These are phyloP conservation scores for Capsicum rhomboideum DNA, from an alignment of 257 asterid species.

Conservation along the genomic window DNA sequence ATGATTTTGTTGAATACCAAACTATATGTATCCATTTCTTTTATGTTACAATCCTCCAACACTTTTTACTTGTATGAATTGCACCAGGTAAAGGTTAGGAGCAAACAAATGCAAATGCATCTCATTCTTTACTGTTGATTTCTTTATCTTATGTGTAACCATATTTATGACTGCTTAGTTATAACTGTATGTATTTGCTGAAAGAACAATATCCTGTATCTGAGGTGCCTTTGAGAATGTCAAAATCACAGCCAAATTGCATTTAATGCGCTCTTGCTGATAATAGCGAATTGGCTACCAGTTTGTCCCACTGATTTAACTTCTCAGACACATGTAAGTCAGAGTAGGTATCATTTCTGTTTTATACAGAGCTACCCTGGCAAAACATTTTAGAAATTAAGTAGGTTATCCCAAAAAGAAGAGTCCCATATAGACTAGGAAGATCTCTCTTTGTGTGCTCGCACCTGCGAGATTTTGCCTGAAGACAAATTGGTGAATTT, in stretches of 20 bases:
- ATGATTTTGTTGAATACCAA: neutral
- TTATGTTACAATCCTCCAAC: neutral
- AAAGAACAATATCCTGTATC: neutral
- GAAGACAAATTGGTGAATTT: neutral
- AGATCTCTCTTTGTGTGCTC: neutral
- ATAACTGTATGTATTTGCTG: neutral
- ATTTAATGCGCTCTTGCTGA: conserved; percentile 11
- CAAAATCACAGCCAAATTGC: conserved; percentile 3
- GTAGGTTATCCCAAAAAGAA: neutral
- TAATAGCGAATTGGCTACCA: conserved; percentile 14
- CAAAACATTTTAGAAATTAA: neutral
- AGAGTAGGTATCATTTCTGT: conserved; percentile 10
- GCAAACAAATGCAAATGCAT: neutral
- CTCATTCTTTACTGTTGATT: neutral
- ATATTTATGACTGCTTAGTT: neutral
- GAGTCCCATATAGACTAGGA: neutral
- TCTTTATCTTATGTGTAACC: neutral
- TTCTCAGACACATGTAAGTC: conserved; percentile 17
- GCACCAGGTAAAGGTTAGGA: neutral
- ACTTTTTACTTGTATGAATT: neutral
- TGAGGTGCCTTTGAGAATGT: neutral
- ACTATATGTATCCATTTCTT: neutral
- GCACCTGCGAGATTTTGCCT: neutral
- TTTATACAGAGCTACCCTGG: neutral
- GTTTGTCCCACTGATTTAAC: conserved; percentile 21